Conservation (phyloP, 2,329 filamentous ascomycete genomes). For the Thelonectria rubi region DNA sequence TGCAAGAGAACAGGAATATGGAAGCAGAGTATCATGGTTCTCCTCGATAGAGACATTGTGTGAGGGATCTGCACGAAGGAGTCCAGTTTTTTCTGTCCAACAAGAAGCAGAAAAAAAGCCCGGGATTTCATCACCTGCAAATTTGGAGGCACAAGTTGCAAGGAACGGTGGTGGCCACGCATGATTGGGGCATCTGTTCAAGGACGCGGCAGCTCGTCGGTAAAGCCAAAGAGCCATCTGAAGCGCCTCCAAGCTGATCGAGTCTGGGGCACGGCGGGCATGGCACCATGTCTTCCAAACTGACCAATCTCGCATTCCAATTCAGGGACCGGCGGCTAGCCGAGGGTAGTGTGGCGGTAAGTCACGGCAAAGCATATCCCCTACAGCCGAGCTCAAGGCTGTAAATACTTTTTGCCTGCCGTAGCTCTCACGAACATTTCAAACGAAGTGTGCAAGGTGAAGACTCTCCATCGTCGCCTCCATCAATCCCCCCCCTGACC, state of each 20-base stretch:
- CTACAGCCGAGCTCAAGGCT: slow-evolving; percentile 39
- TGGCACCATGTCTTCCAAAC: background rate
- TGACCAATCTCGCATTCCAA: slow-evolving; percentile 16
- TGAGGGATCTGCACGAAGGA: too few relatives aligned
- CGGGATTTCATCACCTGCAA: too few relatives aligned
- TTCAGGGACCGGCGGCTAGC: slow-evolving; percentile 36
- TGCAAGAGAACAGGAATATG: background rate
- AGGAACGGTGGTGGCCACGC: background rate
- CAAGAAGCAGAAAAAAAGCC: too few relatives aligned
- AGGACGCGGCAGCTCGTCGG: slow-evolving; percentile 18
- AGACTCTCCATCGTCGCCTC: too few relatives aligned
- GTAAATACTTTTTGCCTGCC: slow-evolving; percentile 31
- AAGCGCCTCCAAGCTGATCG: background rate
- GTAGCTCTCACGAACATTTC: background rate
- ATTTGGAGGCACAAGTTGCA: too few relatives aligned
- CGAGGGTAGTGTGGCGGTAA: slow-evolving; percentile 42
- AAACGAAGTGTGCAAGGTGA: too few relatives aligned
- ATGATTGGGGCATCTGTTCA: background rate
- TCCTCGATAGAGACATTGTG: too few relatives aligned
- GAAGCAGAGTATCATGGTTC: too few relatives aligned
- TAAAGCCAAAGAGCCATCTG: background rate
- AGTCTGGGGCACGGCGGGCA: background rate
- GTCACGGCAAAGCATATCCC: slow-evolving; percentile 34
- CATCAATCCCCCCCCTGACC: slow-evolving; percentile 29
- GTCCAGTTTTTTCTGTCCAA: too few relatives aligned